Conservation (phyloP, 768 basidiomycete genomes). For the Chalciporus chontae region DNA sequence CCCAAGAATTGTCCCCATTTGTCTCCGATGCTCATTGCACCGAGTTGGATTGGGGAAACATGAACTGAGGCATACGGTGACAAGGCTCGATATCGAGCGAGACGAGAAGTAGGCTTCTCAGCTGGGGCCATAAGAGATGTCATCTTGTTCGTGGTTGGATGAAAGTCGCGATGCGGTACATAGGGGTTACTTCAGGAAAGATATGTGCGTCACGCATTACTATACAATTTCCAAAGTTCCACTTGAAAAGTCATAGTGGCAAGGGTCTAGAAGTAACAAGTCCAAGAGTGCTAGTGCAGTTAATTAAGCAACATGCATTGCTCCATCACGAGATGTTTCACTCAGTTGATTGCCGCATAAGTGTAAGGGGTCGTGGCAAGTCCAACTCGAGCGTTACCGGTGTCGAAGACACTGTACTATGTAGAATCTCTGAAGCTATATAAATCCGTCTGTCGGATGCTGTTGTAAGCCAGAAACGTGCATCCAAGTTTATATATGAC, state of each 20-base stretch:
- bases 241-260: too few species aligned
- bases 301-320: neutral
- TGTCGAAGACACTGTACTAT: constrained; percentile 49
- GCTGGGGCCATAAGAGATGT: constrained; percentile 8
- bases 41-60: constrained; percentile 47
- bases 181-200: too few species aligned
- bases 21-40: constrained; percentile 46
- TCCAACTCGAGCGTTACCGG: constrained; percentile 23
- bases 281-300: neutral
- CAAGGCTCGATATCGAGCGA: constrained; percentile 36
- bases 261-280: too few species aligned
- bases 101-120: constrained; percentile 29
- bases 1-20: constrained; percentile 35
- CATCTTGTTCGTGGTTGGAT: constrained; percentile 1
- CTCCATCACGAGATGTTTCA: neutral
- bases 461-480: neutral
- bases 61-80: constrained; percentile 41
- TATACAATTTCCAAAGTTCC: too few species aligned
- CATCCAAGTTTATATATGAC: constrained; percentile 10
- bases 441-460: constrained; percentile 46
- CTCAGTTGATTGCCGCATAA: constrained; percentile 38
- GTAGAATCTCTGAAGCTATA: constrained; percentile 63
- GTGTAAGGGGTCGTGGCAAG: constrained; percentile 39
- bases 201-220: too few species aligned
- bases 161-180: neutral